phyloP scores from a whole-genome alignment of 371 early-diverging fungal genomes.

The Batrachochytrium dendrobatidis region DNA sequence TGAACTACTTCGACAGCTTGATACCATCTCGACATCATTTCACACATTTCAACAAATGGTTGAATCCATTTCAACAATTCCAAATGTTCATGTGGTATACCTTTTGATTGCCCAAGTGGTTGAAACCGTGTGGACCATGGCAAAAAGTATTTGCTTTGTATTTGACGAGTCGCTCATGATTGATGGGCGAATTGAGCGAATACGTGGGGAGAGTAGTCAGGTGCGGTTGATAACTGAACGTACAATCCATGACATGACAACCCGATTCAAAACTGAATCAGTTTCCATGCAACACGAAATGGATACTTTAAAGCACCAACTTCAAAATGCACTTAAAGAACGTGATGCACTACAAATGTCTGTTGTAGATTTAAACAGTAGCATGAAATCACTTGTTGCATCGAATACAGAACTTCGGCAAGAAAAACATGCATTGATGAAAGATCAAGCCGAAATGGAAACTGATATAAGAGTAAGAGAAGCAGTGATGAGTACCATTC shows the following conservation, averaged over 20 bases:
- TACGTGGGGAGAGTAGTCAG: conserved; percentile 12
- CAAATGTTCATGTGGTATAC: background rate
- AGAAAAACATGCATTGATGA: too few species aligned
- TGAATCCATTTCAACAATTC: background rate
- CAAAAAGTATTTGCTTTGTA: background rate
- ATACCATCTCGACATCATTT: background rate
- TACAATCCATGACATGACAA: conserved; percentile 10
- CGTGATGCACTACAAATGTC: background rate
- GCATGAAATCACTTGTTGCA: background rate
- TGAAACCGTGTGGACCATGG: background rate
- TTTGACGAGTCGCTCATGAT: conserved; percentile 6
- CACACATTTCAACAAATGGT: background rate
- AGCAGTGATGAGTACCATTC: too few species aligned
- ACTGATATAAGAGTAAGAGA: too few species aligned
- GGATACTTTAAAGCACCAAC: background rate
- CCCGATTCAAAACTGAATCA: conserved; percentile 5
- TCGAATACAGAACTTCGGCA: background rate
- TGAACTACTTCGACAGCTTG: background rate
- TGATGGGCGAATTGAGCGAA: conserved; percentile 7
- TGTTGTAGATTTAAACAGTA: background rate
- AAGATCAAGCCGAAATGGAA: too few species aligned
- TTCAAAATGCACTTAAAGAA: conserved; percentile 2
- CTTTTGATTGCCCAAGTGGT: conserved; percentile 4
- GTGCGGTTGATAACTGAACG: conserved; percentile 14
- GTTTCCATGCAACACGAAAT: conserved; percentile 1